Evolutionary conservation across 805 yeast species (phyloP).

Genomic region (Hanseniaspora pseudoguilliermondii): DNA sequence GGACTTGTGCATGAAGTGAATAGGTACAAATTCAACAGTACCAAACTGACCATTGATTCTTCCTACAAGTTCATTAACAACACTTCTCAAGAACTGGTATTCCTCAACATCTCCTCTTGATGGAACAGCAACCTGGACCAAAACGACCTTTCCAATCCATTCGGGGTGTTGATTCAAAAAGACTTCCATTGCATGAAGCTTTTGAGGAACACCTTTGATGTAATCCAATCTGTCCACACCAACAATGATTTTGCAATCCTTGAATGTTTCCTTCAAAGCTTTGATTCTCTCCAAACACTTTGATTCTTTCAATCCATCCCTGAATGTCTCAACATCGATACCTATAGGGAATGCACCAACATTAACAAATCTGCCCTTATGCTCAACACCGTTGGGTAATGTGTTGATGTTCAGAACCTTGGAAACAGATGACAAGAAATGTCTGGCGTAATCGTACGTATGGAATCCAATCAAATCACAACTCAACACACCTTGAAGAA

Average conservation of each 20-base stretch:
- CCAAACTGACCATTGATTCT: slow-evolving; percentile 94
- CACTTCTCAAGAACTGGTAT: slow-evolving; percentile 83
- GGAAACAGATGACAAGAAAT: slow-evolving; percentile 79
- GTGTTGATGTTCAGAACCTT: slow-evolving; percentile 72
- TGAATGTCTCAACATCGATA: slow-evolving; percentile 84
- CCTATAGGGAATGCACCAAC: slow-evolving; percentile 99
- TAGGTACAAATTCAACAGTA: slow-evolving; percentile 93
- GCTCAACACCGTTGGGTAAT: slow-evolving; percentile 80
- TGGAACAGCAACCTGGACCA: slow-evolving; percentile 95
- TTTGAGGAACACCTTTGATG: slow-evolving; percentile 96
- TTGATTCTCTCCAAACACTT: slow-evolving; percentile 53
- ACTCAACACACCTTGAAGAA: slow-evolving; percentile 77
- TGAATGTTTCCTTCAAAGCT: slow-evolving; percentile 52
- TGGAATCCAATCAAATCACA: slow-evolving; percentile 96
- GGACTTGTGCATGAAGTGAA: slow-evolving; percentile 88
- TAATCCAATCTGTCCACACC: slow-evolving; percentile 96
- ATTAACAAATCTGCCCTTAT: slow-evolving; percentile 57
- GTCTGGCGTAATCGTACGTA: slow-evolving; percentile 97
- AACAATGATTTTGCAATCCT: slow-evolving; percentile 72
- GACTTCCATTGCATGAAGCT: slow-evolving; percentile 88
- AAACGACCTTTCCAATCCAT: slow-evolving; percentile 93
- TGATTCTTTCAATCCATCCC: slow-evolving; percentile 57
- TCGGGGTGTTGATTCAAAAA: slow-evolving; percentile 88
- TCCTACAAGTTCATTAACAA: slow-evolving; percentile 92
- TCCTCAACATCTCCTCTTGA: slow-evolving; percentile 97